phyloP scores from a whole-genome alignment of 192 early-diverging fungal species.

The Dissophora globulifera region DNA sequence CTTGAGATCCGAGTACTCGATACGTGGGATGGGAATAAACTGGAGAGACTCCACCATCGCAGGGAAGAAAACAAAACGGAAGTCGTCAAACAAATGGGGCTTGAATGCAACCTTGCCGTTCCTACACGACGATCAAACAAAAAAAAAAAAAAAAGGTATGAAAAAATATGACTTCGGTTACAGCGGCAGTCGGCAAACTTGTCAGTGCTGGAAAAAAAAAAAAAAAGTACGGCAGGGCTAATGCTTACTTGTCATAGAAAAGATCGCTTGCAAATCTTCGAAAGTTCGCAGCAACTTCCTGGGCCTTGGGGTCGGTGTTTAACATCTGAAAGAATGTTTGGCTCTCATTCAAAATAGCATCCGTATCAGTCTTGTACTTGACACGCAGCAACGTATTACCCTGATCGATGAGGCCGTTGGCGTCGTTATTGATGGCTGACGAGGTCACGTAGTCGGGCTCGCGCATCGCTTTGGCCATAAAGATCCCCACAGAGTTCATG shows the following conservation, averaged over 20 bases:
- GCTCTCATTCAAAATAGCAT: constrained; percentile 23
- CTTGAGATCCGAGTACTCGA: constrained; percentile 58
- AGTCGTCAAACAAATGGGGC: constrained; percentile 56
- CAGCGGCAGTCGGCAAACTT: too few species aligned
- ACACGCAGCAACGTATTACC: constrained; percentile 25
- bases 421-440: constrained; percentile 29
- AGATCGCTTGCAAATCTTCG: constrained; percentile 45
- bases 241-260: constrained; percentile 48
- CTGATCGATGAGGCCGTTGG: constrained; percentile 19
- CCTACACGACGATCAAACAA: constrained; percentile 22
- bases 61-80: constrained; percentile 52
- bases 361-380: constrained; percentile 39
- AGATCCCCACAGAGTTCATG: constrained; percentile 14
- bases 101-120: constrained; percentile 54
- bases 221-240: too few species aligned
- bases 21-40: constrained; percentile 57
- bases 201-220: neutral
- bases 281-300: constrained; percentile 37
- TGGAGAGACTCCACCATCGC: constrained; percentile 55
- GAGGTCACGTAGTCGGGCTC: constrained; percentile 51
- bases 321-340: constrained; percentile 31
- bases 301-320: constrained; percentile 32
- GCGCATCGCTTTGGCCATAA: constrained; percentile 31
- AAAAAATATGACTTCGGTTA: neutral
- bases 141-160: neutral